A percentile compares a stretch with the other conserved stretches of the same genome.
Conservation (phyloP, 106 monocot species). For the Acorus calamus region DNA sequence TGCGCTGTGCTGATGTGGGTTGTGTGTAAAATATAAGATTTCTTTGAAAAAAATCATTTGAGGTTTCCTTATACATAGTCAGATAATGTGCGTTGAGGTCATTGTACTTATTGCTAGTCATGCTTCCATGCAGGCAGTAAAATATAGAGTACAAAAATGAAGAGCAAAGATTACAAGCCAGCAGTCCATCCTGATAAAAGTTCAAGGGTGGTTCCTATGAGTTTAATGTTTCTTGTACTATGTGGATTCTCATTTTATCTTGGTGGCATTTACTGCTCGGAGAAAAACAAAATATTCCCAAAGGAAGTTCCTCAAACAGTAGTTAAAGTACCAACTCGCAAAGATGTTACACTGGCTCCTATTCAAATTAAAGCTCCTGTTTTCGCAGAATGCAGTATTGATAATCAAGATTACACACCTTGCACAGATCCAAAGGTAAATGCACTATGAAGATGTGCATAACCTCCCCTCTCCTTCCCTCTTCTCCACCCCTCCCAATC, state of each 20-base stretch:
- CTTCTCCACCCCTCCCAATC: too few species aligned
- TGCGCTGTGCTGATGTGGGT: too few species aligned
- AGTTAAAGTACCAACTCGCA: conserved; percentile 4
- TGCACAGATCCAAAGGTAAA: conserved; percentile 95
- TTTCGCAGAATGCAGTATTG: conserved; percentile 62
- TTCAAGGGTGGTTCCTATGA: conserved; percentile 40
- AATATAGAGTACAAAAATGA: conserved; percentile 33
- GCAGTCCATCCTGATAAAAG: conserved; percentile 25
- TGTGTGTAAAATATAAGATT: too few species aligned
- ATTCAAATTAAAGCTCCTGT: conserved; percentile 32
- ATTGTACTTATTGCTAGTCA: neutral
- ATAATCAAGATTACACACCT: conserved; percentile 92
- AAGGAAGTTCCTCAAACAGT: conserved; percentile 12
- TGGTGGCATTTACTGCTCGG: conserved; percentile 56
- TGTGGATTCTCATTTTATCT: conserved; percentile 84
- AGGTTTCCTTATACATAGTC: too few species aligned
- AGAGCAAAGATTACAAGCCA: conserved; percentile 51
- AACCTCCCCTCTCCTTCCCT: too few species aligned
- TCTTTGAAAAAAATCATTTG: too few species aligned
- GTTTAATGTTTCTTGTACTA: conserved; percentile 44
- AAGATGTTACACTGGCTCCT: conserved; percentile 22
- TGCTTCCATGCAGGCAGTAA: neutral
- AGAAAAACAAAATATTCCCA: conserved; percentile 32
- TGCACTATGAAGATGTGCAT: too few species aligned
- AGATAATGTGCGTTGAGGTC: too few species aligned